Percentiles rank a stretch among this genome's conserved stretches.
Evolutionary conservation across 176 grass and related monocot genomes (phyloP).

Genomic region (Musa troglodytarum): DNA sequence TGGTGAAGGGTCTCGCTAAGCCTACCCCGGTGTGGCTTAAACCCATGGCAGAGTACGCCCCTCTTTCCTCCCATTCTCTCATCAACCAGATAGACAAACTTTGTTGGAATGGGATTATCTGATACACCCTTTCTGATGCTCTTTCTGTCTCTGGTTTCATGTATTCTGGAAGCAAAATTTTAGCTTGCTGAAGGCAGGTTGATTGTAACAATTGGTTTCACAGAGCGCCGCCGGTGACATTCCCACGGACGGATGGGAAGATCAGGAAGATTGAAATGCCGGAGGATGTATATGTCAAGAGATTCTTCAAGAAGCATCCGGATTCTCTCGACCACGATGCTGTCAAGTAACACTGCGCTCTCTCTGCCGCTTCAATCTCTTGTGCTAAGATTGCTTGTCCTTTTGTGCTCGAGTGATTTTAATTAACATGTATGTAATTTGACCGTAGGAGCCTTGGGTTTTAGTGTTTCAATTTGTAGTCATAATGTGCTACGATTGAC

Average conservation of each 20-base stretch:
- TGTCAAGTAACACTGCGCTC: constrained; percentile 40
- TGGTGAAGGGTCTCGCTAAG: constrained; percentile 72
- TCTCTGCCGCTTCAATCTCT: neutral
- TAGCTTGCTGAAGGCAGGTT: neutral
- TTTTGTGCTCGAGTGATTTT: neutral
- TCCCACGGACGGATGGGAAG: constrained; percentile 55
- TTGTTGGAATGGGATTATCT: neutral
- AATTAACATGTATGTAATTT: too few relatives aligned
- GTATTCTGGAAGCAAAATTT: too few relatives aligned
- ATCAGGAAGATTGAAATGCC: constrained; percentile 46
- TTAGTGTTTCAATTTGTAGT: too few relatives aligned
- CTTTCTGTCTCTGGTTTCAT: neutral
- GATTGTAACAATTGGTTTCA: neutral
- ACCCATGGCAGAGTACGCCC: constrained; percentile 67
- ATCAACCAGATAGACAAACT: neutral
- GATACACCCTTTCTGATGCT: neutral
- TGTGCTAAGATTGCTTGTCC: neutral
- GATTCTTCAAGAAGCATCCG: constrained; percentile 53
- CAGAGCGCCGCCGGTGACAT: constrained; percentile 61
- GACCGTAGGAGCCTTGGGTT: too few relatives aligned
- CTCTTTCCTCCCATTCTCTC: neutral
- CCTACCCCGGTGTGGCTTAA: constrained; percentile 70
- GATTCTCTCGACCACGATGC: constrained; percentile 71
- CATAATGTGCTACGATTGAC: too few relatives aligned
- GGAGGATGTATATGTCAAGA: constrained; percentile 61